phyloP scores from a whole-genome alignment of 495 filamentous ascomycete species.

The Amniculicola lignicola region DNA sequence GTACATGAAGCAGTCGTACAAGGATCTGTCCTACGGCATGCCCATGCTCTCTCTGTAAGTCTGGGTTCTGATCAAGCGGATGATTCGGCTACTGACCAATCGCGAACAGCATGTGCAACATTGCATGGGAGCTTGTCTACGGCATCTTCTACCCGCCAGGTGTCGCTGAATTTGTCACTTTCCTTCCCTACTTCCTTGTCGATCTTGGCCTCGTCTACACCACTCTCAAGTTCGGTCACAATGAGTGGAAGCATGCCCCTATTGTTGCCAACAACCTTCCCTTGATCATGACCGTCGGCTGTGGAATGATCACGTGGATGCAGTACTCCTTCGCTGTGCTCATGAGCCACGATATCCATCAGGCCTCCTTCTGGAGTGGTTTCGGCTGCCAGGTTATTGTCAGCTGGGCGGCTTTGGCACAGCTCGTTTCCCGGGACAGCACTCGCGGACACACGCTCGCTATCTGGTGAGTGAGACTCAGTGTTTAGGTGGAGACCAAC shows the following conservation, averaged over 20 bases:
- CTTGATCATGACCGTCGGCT: constrained; percentile 5
- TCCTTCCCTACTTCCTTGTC: constrained; percentile 13
- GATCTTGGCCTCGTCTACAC: constrained; percentile 14
- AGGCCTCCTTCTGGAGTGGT: constrained; percentile 15
- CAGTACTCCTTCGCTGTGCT: constrained; percentile 6
- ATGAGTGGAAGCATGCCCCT: constrained; percentile 8
- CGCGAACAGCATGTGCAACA: neutral
- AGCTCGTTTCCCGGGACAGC: constrained; percentile 6
- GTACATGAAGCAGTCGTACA: constrained; percentile 4
- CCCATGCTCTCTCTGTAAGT: constrained; percentile 12
- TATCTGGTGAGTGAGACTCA: constrained; percentile 1
- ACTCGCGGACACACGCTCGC: constrained; percentile 1
- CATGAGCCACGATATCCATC: constrained; percentile 4
- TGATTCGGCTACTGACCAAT: no score
- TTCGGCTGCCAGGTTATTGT: constrained; percentile 12
- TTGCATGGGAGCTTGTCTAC: constrained; percentile 14
- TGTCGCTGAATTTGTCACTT: constrained; percentile 14
- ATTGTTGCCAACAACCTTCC: constrained; percentile 1
- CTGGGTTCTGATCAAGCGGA: no score
- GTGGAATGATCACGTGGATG: neutral
- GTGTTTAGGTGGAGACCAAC: no score
- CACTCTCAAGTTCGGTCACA: constrained; percentile 5
- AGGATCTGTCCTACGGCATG: constrained; percentile 13
- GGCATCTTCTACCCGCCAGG: constrained; percentile 14
- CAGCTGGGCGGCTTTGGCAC: neutral